Conservation (phyloP, 306 rosid species). For the Vicia villosa region DNA sequence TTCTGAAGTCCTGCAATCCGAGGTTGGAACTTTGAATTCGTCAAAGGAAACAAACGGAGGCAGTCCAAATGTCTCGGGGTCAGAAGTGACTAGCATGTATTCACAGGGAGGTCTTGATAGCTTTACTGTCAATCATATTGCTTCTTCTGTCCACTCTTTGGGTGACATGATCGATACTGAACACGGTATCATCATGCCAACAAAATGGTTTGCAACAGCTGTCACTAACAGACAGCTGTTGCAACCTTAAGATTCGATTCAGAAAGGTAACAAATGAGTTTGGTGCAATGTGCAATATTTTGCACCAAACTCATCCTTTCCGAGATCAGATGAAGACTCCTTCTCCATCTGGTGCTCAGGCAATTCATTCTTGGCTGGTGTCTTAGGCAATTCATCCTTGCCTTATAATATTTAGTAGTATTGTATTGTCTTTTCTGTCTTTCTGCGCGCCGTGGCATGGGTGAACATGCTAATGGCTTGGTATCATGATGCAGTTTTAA, state of each 20-base stretch:
- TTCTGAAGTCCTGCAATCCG: conserved; percentile 75
- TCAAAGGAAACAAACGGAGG: conserved; percentile 64
- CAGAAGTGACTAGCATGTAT: conserved; percentile 82
- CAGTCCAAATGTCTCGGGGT: conserved; percentile 60
- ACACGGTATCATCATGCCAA: conserved; percentile 56
- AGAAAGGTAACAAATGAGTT: conserved; percentile 44
- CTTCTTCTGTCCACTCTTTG: conserved; percentile 54
- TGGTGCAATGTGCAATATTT: conserved; percentile 27
- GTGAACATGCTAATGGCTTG: conserved; percentile 1
- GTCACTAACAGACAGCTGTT: conserved; percentile 48
- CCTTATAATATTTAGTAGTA: conserved; percentile 48
- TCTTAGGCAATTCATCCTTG: conserved; percentile 72
- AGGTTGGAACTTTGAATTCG: conserved; percentile 67
- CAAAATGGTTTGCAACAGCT: conserved; percentile 77
- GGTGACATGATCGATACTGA: conserved; percentile 54
- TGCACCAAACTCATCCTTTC: conserved; percentile 46
- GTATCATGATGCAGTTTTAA: conserved; percentile 32
- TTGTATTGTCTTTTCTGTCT: conserved; percentile 29
- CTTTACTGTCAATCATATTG: conserved; percentile 56
- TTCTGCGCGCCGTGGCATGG: conserved; percentile 34
- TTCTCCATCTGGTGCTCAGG: conserved; percentile 57
- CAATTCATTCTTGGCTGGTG: conserved; percentile 58
- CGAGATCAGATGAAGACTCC: conserved; percentile 50
- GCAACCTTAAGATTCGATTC: conserved; percentile 63
- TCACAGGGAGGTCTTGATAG: conserved; percentile 55